Evolutionary conservation across 2,329 filamentous ascomycete genomes (phyloP).

Genomic region (Triangularia verruculosa): DNA sequence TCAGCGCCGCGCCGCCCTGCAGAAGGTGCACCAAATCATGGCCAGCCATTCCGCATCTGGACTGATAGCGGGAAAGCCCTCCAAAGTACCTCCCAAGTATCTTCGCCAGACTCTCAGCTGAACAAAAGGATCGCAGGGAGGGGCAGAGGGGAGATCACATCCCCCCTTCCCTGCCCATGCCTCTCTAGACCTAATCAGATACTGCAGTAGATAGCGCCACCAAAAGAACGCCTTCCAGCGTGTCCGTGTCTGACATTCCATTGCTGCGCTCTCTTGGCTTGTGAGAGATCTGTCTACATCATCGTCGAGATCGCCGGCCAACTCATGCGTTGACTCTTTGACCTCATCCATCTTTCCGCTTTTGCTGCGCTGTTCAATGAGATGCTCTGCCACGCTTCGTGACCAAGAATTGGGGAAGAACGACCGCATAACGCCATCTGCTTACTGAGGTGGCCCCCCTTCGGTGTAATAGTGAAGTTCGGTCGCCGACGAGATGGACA

Average conservation of each 20-base stretch:
- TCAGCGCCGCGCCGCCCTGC: background rate
- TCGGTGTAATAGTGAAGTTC: background rate
- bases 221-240: background rate
- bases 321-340: background rate
- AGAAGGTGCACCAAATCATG: background rate
- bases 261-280: background rate
- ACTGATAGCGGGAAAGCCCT: background rate
- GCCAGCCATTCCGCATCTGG: background rate
- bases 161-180: background rate
- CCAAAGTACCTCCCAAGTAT: background rate
- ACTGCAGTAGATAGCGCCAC: background rate
- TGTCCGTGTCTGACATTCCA: background rate
- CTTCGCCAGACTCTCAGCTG: background rate
- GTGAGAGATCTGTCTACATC: background rate
- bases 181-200: background rate
- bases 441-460: background rate
- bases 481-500: background rate
- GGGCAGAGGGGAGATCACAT: background rate
- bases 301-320: background rate
- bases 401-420: background rate
- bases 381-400: background rate
- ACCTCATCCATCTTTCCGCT: background rate
- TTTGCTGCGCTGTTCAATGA: background rate
- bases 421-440: background rate
- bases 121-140: background rate